These are phyloP conservation scores for Tolypocladium guangdongense DNA, from an alignment of 2,329 filamentous ascomycete genomes.

Conservation along the genomic window DNA sequence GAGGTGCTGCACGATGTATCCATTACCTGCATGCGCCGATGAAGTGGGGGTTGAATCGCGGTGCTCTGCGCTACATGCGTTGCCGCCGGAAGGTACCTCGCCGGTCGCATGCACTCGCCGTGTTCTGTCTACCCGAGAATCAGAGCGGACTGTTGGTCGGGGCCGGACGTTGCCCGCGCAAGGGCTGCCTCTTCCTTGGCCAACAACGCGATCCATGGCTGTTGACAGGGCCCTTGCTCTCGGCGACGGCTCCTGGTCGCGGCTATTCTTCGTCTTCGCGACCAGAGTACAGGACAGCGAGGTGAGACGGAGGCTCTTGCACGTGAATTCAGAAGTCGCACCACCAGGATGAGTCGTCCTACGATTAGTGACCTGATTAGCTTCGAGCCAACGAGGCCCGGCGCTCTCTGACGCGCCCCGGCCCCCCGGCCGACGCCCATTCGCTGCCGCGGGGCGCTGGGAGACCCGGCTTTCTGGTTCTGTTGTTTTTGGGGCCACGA, in stretches of 20 bases:
- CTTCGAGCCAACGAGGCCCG: background rate
- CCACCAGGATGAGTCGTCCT: background rate
- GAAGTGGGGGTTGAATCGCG: background rate
- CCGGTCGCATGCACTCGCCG: background rate
- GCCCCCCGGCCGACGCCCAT: background rate
- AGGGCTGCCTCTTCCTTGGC: background rate
- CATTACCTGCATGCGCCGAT: background rate
- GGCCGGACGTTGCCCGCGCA: background rate
- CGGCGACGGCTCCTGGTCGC: background rate
- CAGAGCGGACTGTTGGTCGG: background rate
- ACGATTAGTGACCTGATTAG: background rate
- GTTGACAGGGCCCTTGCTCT: background rate
- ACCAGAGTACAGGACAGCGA: too few species aligned
- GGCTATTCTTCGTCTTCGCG: background rate
- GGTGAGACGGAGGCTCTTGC: too few species aligned
- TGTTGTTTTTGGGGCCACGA: background rate
- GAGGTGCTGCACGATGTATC: background rate
- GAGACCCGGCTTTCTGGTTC: constrained; percentile 5
- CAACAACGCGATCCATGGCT: background rate
- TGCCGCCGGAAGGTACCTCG: too few species aligned
- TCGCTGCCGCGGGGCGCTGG: background rate
- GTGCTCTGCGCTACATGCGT: background rate
- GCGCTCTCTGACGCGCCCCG: background rate
- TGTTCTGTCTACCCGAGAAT: background rate
- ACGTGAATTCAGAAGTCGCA: too few species aligned